These are phyloP conservation scores for Russula sp. DNA, from an alignment of 768 basidiomycete genomes.

Conservation along the genomic window DNA sequence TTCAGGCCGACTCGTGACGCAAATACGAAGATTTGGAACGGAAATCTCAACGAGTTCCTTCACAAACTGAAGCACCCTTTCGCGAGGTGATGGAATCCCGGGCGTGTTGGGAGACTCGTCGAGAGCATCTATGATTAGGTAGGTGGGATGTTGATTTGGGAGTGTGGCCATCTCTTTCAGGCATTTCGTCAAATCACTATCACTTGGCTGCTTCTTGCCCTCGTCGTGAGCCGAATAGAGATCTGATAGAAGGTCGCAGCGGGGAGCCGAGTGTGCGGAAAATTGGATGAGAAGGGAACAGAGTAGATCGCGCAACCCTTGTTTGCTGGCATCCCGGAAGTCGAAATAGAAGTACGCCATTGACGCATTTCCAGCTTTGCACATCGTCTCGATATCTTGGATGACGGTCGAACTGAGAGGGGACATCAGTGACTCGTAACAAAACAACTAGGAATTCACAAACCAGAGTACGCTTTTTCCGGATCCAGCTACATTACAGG, in stretches of 20 bases:
- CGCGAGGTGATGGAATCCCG: not conserved
- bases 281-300: not conserved
- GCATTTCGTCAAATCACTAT: not conserved
- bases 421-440: not conserved
- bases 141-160: not conserved
- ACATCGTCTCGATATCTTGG: not conserved
- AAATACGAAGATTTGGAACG: not conserved
- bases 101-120: not conserved
- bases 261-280: not conserved
- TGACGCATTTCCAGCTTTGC: not conserved
- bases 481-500: not conserved
- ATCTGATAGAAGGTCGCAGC: not conserved
- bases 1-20: not conserved
- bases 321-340: not conserved
- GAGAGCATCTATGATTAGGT: constrained; percentile 3
- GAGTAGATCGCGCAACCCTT: not conserved
- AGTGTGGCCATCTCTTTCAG: not conserved
- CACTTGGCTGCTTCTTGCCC: not conserved
- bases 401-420: not conserved
- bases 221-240: not conserved
- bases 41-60: not conserved
- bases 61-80: not conserved
- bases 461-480: not conserved
- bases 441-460: not conserved
- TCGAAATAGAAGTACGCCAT: not conserved